phyloP scores from a whole-genome alignment of 2,329 filamentous ascomycete genomes.

The Sordariomycetes sp. region DNA sequence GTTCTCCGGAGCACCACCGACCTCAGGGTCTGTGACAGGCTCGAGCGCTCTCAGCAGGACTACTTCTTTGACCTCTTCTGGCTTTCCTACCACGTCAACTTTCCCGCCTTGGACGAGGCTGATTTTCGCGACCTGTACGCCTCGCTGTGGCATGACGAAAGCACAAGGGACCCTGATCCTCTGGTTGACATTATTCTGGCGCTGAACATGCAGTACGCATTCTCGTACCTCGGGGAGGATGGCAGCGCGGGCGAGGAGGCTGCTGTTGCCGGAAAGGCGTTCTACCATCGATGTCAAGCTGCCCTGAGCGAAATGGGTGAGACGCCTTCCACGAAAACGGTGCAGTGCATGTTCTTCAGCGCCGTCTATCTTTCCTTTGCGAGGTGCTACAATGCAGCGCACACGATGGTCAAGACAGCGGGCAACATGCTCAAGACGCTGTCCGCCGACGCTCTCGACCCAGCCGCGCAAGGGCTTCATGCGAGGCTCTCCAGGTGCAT shows the following conservation, averaged over 20 bases:
- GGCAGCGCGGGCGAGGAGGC: too few relatives aligned
- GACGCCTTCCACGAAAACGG: slow-evolving; percentile 1
- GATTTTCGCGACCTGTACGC: slow-evolving; percentile 3
- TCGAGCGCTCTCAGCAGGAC: slow-evolving; percentile 1
- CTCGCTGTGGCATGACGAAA: slow-evolving; percentile 2
- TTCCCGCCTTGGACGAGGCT: slow-evolving; percentile 1
- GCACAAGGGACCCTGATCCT: neutral
- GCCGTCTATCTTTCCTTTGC: slow-evolving; percentile 4
- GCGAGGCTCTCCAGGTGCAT: neutral
- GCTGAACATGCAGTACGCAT: slow-evolving; percentile 4
- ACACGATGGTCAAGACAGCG: slow-evolving; percentile 1
- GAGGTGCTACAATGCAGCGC: slow-evolving; percentile 4
- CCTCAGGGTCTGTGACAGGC: neutral
- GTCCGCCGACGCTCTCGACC: neutral
- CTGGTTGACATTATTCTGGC: slow-evolving; percentile 4
- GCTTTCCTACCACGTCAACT: slow-evolving; percentile 2
- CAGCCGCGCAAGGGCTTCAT: neutral
- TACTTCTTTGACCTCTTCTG: slow-evolving; percentile 4
- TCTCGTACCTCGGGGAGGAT: neutral
- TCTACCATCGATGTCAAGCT: slow-evolving; percentile 4
- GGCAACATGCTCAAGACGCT: neutral
- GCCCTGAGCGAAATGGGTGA: slow-evolving; percentile 1
- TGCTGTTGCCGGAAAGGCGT: slow-evolving; percentile 3
- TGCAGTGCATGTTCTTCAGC: slow-evolving; percentile 3
- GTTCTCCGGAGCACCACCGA: neutral